A percentile compares a stretch with the other conserved stretches of the same genome.
phyloP scores from a whole-genome alignment of 768 basidiomycete species.

The Phaeotremella skinneri region DNA sequence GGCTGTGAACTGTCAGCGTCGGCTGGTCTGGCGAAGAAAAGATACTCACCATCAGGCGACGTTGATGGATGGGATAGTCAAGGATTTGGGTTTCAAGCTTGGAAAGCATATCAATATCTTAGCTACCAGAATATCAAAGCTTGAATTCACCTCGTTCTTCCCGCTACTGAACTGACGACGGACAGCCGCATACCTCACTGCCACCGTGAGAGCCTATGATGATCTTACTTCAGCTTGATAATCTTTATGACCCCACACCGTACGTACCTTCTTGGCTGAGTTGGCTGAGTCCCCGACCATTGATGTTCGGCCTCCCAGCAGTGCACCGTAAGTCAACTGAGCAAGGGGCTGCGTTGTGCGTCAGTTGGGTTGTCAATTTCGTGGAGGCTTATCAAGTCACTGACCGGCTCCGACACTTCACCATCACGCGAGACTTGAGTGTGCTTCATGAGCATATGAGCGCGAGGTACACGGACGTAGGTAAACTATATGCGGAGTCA shows the following conservation, averaged over 20 bases:
- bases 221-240: constrained; percentile 1
- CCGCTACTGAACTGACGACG: constrained; percentile 54
- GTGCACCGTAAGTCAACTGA: constrained; percentile 55
- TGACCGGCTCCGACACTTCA: constrained; percentile 52
- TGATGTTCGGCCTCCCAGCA: constrained; percentile 52
- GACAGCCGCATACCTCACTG: constrained; percentile 54
- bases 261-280: constrained; percentile 53
- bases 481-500: constrained; percentile 45
- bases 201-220: constrained; percentile 53
- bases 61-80: constrained; percentile 55
- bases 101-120: background rate
- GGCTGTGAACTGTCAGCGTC: constrained; percentile 37
- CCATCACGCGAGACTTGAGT: constrained; percentile 54
- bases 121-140: too few relatives aligned
- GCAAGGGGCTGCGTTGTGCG: constrained; percentile 47
- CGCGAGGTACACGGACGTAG: constrained; percentile 54
- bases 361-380: background rate
- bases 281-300: constrained; percentile 54
- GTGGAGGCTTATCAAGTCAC: constrained; percentile 8
- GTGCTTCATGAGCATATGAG: constrained; percentile 56
- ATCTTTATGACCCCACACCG: background rate
- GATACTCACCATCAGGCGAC: constrained; percentile 48
- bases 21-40: background rate
- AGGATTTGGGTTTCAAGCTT: constrained; percentile 54
- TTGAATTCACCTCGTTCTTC: constrained; percentile 45